Evolutionary conservation across 1,139 yeast species (phyloP).

Genomic region (Kluyveromyces marxianus): DNA sequence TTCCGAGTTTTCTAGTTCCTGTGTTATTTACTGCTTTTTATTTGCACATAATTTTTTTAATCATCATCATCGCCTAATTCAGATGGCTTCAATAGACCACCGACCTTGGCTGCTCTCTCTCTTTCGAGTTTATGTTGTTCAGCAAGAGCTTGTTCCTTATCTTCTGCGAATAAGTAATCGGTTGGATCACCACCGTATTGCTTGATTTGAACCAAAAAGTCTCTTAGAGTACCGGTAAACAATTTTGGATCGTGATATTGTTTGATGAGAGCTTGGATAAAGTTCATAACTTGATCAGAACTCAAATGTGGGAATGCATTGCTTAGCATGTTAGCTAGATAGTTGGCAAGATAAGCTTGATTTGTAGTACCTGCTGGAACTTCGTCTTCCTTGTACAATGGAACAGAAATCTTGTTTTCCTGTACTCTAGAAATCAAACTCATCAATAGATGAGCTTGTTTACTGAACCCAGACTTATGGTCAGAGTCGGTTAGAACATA

Average conservation of each 20-base stretch:
- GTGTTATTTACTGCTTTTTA: neutral
- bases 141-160: slow-evolving; percentile 67
- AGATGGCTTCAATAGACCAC: slow-evolving; percentile 93
- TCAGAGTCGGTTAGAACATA: slow-evolving; percentile 94
- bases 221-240: slow-evolving; percentile 84
- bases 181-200: slow-evolving; percentile 91
- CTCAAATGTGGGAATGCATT: slow-evolving; percentile 89
- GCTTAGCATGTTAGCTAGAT: slow-evolving; percentile 70
- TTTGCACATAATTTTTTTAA: neutral
- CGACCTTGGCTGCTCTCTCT: slow-evolving; percentile 79
- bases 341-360: slow-evolving; percentile 69
- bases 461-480: slow-evolving; percentile 91
- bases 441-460: slow-evolving; percentile 79
- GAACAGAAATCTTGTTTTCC: slow-evolving; percentile 62
- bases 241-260: slow-evolving; percentile 67
- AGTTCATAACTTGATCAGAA: slow-evolving; percentile 70
- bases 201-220: slow-evolving; percentile 91
- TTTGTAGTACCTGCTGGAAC: slow-evolving; percentile 84
- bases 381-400: slow-evolving; percentile 67
- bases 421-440: slow-evolving; percentile 80
- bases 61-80: slow-evolving; percentile 65
- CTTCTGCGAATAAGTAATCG: slow-evolving; percentile 92
- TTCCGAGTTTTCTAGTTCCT: too few species aligned
- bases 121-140: slow-evolving; percentile 65
- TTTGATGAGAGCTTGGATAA: slow-evolving; percentile 67